Base-by-base conservation (phyloP, 805 yeast genomes). In the Candida taoyuanica region DNA sequence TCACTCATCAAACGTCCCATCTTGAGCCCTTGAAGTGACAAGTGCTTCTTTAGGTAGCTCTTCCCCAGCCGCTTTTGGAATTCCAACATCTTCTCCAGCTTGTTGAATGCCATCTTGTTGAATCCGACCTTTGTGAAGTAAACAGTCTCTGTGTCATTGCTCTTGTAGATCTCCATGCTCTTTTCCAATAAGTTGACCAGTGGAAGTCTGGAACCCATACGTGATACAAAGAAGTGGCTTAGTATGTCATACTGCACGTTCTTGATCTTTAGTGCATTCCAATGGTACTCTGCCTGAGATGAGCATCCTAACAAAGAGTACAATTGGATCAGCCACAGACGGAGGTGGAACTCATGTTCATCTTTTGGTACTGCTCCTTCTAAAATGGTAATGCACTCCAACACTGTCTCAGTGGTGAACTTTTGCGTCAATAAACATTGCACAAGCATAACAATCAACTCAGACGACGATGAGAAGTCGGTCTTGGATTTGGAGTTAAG, bases 161-260 rank as follows among this genome's bases (percentile, higher is more conserved):
- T 71, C 29, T 71, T 61, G 53, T 84, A 85, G 38, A 84, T 68
- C 2, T 65, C 55, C 31, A 63, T 64, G 5, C 70, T 63, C 4
- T 59, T 55, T n/a, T 65, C 58, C 13, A 63, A 49, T 17, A 64
- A 62, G 2, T 58, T 51, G 13, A 66, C 60, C 2, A 64, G 49
- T 0, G 85, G 85, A 27, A 53, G 57, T 1, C 68, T 44, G 0
- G 76, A 53, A 1, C 78, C 64, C 18, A 68, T 47, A 34, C 85
- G 67, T 0, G 77, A 65, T 8, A 68, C 59, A 8, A 80, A 50
- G 44, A 72, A 68, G 44, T 76, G 73, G 11, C 80, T 73, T 33
- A 84, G 57, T 0, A 85, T 73, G 52, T 89, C 96, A 35, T 71
- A 66, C 59, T 91, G 98, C 7, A 88, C 60, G 62, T 81, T 78